Conservation (phyloP, 2,329 filamentous ascomycete genomes). For the Ophiosphaerella narmari region DNA sequence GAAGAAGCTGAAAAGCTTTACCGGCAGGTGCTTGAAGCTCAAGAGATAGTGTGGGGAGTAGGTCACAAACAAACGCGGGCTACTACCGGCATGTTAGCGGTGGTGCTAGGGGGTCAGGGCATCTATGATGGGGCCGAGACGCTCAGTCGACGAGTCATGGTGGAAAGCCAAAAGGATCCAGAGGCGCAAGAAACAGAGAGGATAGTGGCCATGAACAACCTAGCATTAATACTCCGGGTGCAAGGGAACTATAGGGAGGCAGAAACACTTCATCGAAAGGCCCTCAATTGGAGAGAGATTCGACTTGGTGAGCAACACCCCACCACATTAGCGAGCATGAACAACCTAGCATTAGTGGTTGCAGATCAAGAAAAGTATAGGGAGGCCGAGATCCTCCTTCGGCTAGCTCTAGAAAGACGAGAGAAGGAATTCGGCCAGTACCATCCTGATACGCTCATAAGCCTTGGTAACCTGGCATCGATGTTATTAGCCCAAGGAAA, state of each 20-base stretch:
- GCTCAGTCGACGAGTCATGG: not conserved
- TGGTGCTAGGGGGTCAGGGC: not conserved
- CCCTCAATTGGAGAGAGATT: no score
- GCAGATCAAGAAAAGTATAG: not conserved
- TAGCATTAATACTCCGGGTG: no score
- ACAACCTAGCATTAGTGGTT: not conserved
- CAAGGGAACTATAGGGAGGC: no score
- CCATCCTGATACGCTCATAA: slow-evolving; percentile 7
- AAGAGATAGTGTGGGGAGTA: no score
- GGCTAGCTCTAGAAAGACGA: not conserved
- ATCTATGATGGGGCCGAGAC: not conserved
- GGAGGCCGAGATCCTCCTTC: not conserved
- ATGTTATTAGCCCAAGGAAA: slow-evolving; percentile 1
- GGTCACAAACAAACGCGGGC: no score
- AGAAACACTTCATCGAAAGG: no score
- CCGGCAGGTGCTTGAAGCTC: no score
- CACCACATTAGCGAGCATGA: not conserved
- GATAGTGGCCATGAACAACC: no score
- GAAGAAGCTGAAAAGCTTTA: no score
- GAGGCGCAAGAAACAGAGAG: no score
- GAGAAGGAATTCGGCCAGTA: not conserved
- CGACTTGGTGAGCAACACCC: not conserved
- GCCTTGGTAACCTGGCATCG: slow-evolving; percentile 6
- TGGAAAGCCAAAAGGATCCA: not conserved
- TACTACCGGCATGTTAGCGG: no score